Evolutionary conservation across 495 filamentous ascomycete genomes (phyloP), one percentile per base, ranked within the genome.

Genomic region (Penicillium flavigenum): DNA sequence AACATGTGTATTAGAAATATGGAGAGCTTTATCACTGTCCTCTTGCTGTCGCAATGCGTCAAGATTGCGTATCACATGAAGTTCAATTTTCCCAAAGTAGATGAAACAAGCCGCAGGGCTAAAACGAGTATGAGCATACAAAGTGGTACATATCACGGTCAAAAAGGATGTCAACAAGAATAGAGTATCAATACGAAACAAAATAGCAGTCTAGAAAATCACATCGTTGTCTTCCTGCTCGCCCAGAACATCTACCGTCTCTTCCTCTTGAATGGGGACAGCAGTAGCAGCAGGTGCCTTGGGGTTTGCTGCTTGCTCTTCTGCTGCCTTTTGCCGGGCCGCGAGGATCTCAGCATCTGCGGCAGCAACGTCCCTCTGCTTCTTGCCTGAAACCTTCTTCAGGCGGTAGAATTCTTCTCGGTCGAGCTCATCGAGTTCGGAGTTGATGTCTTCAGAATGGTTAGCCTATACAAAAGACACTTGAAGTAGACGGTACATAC

Each of bases 301-400:
- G 11, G 52, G 43, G 32, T 55, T 47, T 39, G 32, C 57, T 47
- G 72, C 65, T 50, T 77, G 69, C 45, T 71, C 52, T 47, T 72
- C 70, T 27, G 73, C 78, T 48, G 75, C 74, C 54, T 65, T 79
- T 63, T 81, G 79, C 52, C 76, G 83, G 69, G 81, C 83, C 9
- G 73, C 73, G 56, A 83, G 80, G 72, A 89, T 86, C 70, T 91
- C 88, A 42, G 86, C 86, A 60, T 92, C 89, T 49, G 82, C 83
- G 10, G 82, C 86, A 3, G 88, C 89, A 17, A 70, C 86, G 54
- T 96, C 92, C 63, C 91, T 77, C 68, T 95, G 89, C 68, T 98
- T 98, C 77, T 97, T 97, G 65, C 82, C 83, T n/a, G 91, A 91
- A 22, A 96, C 93, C 80, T 99, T 99, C 79, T 98, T 99, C 64